Conservation (phyloP, 1,139 yeast genomes). For the Yamadazyma blattariae region DNA sequence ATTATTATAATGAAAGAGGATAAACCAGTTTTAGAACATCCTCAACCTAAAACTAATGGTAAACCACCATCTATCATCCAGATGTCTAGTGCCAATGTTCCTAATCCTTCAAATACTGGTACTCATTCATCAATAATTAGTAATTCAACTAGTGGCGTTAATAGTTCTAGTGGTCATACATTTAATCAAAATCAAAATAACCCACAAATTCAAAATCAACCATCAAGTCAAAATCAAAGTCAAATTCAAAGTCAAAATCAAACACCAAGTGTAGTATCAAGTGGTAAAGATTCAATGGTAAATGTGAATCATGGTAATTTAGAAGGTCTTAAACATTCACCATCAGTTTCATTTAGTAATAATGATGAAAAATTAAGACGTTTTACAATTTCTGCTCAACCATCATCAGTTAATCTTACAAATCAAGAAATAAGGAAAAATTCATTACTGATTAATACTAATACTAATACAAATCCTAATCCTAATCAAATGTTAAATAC, state of each 20-base stretch:
- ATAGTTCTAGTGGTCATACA: background rate
- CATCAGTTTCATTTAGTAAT: constrained; percentile 39
- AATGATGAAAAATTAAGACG: constrained; percentile 42
- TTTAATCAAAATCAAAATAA: no score
- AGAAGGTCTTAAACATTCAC: constrained; percentile 11
- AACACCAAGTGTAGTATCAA: background rate
- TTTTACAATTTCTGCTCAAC: constrained; percentile 47
- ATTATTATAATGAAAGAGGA: constrained; percentile 1
- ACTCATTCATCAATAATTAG: background rate
- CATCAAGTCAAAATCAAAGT: no score
- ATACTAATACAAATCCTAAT: background rate
- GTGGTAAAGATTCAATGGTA: no score
- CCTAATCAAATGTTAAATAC: background rate
- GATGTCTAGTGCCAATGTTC: background rate
- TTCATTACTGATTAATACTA: constrained; percentile 8
- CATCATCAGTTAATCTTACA: constrained; percentile 26
- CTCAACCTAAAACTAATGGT: constrained; percentile 9
- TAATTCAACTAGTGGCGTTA: background rate
- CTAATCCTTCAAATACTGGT: background rate
- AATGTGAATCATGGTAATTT: no score
- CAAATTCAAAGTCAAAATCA: no score
- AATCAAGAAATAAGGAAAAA: constrained; percentile 9
- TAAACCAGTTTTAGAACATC: constrained; percentile 12
- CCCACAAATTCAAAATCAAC: no score
- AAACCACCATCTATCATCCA: constrained; percentile 5